Evolutionary conservation across 768 basidiomycete species (phyloP).

Genomic region (Mrakia gelida): DNA sequence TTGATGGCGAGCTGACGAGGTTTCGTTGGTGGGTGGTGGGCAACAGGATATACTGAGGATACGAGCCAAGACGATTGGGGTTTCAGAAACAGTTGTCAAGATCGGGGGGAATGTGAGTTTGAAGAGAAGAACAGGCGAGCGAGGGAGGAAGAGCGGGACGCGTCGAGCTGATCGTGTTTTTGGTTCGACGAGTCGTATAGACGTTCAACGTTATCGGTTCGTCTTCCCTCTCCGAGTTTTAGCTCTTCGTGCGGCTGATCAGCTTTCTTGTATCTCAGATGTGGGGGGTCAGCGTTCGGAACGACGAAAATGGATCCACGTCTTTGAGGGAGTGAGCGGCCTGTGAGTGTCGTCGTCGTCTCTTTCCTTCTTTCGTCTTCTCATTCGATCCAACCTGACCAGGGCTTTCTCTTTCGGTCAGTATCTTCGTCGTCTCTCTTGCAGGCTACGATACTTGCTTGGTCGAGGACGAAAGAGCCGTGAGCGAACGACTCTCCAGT

Average conservation of each 20-base stretch:
- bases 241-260: not conserved
- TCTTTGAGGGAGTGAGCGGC: not conserved
- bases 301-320: conserved; percentile 5
- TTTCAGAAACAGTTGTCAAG: not conserved
- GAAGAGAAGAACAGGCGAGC: not conserved
- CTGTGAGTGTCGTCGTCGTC: not conserved
- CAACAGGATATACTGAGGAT: not conserved
- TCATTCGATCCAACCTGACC: not conserved
- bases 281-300: not conserved
- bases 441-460: conserved; percentile 5
- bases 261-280: not conserved
- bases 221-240: not conserved
- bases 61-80: not conserved
- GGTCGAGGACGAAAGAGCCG: conserved; percentile 9
- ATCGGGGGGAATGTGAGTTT: not conserved
- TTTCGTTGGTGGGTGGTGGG: not conserved
- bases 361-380: not conserved
- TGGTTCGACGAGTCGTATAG: not conserved
- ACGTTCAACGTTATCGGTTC: not conserved
- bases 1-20: no score
- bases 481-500: not conserved
- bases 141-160: not conserved
- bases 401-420: not conserved
- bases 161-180: not conserved
- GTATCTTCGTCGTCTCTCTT: not conserved